Evolutionary conservation across 23 red algal genomes (phyloP).

Genomic region (Porphyridium purpureum): DNA sequence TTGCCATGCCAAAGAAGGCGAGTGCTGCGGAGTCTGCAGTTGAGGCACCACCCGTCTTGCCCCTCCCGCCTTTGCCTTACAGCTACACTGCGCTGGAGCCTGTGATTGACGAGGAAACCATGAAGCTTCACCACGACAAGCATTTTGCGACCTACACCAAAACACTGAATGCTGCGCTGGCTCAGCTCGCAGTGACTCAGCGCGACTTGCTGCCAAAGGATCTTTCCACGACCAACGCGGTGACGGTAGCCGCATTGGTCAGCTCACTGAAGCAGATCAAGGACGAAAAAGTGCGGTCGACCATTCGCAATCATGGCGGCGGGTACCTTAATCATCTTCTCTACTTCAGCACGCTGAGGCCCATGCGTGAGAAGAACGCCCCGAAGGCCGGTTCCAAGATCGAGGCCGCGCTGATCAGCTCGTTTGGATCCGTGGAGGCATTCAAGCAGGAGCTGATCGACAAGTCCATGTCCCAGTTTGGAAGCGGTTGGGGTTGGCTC

Average conservation of each 20-base stretch:
- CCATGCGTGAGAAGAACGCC: no score
- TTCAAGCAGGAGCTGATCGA: no score
- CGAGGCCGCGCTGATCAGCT: no score
- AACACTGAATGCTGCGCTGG: conserved; percentile 9
- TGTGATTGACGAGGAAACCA: conserved; percentile 21
- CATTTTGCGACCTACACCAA: conserved; percentile 8
- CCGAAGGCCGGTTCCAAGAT: no score
- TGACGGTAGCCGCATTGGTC: background rate
- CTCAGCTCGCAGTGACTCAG: background rate
- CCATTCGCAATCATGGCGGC: conserved; percentile 28
- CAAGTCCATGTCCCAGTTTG: no score
- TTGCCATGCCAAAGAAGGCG: no score
- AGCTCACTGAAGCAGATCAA: no score
- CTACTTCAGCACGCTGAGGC: background rate
- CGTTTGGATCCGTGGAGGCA: no score
- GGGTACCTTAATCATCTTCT: conserved; percentile 10
- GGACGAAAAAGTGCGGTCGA: conserved; percentile 1
- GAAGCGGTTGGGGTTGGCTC: background rate
- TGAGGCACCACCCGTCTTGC: no score
- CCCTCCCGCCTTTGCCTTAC: conserved; percentile 14
- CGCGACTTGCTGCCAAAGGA: background rate
- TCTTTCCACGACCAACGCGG: conserved; percentile 2
- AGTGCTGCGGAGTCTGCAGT: no score
- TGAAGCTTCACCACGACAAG: conserved; percentile 30
- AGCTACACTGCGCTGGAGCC: conserved; percentile 22